Evolutionary conservation across 306 rosid genomes (phyloP).

Genomic region (Begonia loranthoides): DNA sequence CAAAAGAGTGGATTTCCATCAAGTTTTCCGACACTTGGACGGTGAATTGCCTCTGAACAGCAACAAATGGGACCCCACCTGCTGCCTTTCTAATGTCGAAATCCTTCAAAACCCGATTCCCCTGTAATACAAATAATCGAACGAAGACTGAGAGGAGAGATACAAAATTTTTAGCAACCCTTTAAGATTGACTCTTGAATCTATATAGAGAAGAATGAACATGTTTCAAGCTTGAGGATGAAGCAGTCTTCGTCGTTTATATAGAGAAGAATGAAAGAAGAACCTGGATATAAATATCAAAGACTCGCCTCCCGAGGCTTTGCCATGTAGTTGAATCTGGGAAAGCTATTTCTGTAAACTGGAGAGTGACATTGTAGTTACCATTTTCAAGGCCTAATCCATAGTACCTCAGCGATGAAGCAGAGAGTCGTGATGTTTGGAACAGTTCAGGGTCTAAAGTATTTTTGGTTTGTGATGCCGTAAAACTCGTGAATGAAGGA

Average conservation of each 20-base stretch:
- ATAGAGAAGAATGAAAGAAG: background rate
- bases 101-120: slow-evolving; percentile 36
- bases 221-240: too few species aligned
- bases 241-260: too few species aligned
- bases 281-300: slow-evolving; percentile 75
- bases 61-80: slow-evolving; percentile 29
- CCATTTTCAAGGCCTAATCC: slow-evolving; percentile 70
- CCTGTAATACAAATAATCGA: slow-evolving; percentile 20
- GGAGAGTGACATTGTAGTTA: slow-evolving; percentile 45
- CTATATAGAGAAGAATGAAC: too few species aligned
- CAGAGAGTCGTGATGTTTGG: slow-evolving; percentile 56
- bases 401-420: slow-evolving; percentile 73
- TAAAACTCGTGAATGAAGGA: slow-evolving; percentile 14
- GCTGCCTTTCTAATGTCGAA: slow-evolving; percentile 58
- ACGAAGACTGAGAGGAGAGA: too few species aligned
- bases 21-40: slow-evolving; percentile 41
- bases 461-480: slow-evolving; percentile 25
- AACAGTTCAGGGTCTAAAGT: slow-evolving; percentile 39
- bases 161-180: too few species aligned
- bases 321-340: slow-evolving; percentile 29
- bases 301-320: slow-evolving; percentile 59
- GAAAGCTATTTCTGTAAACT: slow-evolving; percentile 45
- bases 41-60: slow-evolving; percentile 20
- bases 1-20: slow-evolving; percentile 74
- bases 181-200: too few species aligned